These are phyloP conservation scores for Metschnikowia hibisci DNA, from an alignment of 805 yeast genomes.

Conservation along the genomic window DNA sequence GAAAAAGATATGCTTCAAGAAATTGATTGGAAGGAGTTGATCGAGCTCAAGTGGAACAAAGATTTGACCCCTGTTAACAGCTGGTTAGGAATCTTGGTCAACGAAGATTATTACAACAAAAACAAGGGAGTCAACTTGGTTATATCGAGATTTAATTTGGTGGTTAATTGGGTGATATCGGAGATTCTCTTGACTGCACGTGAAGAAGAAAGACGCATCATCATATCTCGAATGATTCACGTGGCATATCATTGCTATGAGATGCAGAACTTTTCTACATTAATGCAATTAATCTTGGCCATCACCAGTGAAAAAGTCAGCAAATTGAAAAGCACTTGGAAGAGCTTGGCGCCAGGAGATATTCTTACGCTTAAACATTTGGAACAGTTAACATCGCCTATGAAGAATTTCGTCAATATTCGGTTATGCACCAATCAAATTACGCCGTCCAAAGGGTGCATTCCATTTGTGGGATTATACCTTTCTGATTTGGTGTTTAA, in stretches of 20 bases:
- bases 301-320: conserved; percentile 63
- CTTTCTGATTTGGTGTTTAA: conserved; percentile 78
- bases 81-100: conserved; percentile 75
- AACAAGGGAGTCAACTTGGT: conserved; percentile 78
- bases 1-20: conserved; percentile 82
- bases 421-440: conserved; percentile 60
- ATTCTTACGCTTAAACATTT: conserved; percentile 60
- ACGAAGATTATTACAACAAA: conserved; percentile 43
- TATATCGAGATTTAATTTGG: conserved; percentile 78
- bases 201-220: conserved; percentile 55
- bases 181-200: conserved; percentile 72
- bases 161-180: conserved; percentile 89
- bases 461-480: conserved; percentile 87
- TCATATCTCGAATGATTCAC: conserved; percentile 84
- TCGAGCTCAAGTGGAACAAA: conserved; percentile 71
- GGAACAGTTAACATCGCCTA: conserved; percentile 69
- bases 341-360: conserved; percentile 67
- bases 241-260: conserved; percentile 70
- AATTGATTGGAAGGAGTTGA: conserved; percentile 87
- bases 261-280: conserved; percentile 78
- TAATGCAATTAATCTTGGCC: conserved; percentile 84
- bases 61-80: conserved; percentile 66
- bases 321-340: conserved; percentile 69
- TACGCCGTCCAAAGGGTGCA: conserved; percentile 66
- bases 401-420: conserved; percentile 65